Evolutionary conservation across 2,329 filamentous ascomycete species (phyloP).

Genomic region (Pezicula neosporulosa): DNA sequence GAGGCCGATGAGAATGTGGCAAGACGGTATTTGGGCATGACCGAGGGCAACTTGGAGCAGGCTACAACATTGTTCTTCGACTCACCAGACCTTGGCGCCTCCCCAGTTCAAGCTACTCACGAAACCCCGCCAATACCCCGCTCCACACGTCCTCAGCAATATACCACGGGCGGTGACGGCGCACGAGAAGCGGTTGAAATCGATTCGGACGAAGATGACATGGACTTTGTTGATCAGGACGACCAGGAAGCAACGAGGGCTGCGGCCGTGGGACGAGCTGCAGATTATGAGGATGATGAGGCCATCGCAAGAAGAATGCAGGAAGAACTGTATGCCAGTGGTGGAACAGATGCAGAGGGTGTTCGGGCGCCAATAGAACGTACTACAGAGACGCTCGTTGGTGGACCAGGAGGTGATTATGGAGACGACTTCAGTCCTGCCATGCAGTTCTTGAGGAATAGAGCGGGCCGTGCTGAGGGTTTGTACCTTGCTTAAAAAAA

Average conservation of each 20-base stretch:
- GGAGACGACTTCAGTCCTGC: slow-evolving; percentile 35
- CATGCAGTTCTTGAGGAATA: slow-evolving; percentile 27
- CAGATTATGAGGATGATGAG: slow-evolving; percentile 80
- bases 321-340: slow-evolving; percentile 74
- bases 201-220: slow-evolving; percentile 70
- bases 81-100: slow-evolving; percentile 65
- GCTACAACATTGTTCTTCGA: slow-evolving; percentile 90
- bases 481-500: slow-evolving; percentile 2
- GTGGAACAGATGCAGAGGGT: slow-evolving; percentile 48
- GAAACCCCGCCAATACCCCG: slow-evolving; percentile 25
- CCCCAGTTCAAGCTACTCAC: slow-evolving; percentile 12
- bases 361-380: slow-evolving; percentile 88
- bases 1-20: slow-evolving; percentile 71
- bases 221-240: slow-evolving; percentile 39
- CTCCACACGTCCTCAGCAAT: slow-evolving; percentile 20
- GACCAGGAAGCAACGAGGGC: slow-evolving; percentile 22
- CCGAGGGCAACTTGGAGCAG: slow-evolving; percentile 79
- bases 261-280: slow-evolving; percentile 39
- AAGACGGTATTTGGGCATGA: slow-evolving; percentile 77
- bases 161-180: slow-evolving; percentile 43
- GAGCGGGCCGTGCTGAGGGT: slow-evolving; percentile 25
- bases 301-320: slow-evolving; percentile 90
- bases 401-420: slow-evolving; percentile 54
- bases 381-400: slow-evolving; percentile 88
- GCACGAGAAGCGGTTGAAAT: slow-evolving; percentile 65